These are phyloP conservation scores for Cryptococcus sp. DNA, from an alignment of 1,284 basidiomycete species.

Conservation along the genomic window DNA sequence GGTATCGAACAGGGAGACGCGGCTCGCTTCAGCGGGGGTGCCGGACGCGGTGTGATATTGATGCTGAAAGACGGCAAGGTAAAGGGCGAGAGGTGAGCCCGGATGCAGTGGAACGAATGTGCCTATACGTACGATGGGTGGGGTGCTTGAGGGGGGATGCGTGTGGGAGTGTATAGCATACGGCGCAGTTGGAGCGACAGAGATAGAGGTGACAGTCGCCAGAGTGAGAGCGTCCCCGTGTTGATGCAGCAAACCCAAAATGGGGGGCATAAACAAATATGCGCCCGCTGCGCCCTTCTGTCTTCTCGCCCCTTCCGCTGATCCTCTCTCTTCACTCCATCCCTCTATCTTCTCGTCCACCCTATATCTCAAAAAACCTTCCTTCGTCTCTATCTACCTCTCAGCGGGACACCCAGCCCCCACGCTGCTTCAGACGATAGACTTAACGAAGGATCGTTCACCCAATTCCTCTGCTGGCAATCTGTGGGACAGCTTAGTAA, in stretches of 20 bases:
- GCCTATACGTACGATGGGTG: too few species aligned
- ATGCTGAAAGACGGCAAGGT: too few species aligned
- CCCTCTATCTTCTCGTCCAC: neutral
- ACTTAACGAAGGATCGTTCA: neutral
- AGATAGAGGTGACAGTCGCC: neutral
- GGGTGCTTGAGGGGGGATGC: too few species aligned
- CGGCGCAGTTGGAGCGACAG: neutral
- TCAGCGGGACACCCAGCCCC: neutral
- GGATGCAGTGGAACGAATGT: too few species aligned
- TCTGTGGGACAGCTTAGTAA: conserved; percentile 15
- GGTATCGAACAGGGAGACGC: too few species aligned
- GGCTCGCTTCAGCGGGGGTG: too few species aligned
- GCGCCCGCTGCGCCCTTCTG: neutral
- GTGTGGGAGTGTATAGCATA: too few species aligned
- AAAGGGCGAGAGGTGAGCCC: too few species aligned
- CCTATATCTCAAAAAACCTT: neutral
- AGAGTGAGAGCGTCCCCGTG: neutral
- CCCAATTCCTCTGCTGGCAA: neutral
- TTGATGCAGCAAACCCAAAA: neutral
- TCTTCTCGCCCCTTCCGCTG: conserved; percentile 4
- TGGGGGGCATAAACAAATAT: neutral
- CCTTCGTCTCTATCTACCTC: conserved; percentile 2
- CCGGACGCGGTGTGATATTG: too few species aligned
- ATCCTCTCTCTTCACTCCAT: neutral
- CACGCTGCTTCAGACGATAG: neutral